Percentiles rank a stretch among this genome's conserved stretches.
Conservation (phyloP, 2,329 filamentous ascomycete genomes). For the Falciphora oryzae region DNA sequence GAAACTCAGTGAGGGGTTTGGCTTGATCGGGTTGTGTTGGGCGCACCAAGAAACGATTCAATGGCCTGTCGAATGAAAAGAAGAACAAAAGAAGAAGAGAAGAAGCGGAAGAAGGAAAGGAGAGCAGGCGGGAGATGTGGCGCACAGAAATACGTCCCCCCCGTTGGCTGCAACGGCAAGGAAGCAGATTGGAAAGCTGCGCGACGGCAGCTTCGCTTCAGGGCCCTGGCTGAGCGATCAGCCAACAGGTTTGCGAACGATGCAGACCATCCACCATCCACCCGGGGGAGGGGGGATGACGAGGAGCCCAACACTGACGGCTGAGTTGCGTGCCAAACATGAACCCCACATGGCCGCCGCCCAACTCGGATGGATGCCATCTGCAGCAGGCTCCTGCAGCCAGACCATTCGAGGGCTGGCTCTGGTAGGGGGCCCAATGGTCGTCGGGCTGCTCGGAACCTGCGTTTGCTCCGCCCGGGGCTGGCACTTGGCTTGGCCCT, state of each 20-base stretch:
- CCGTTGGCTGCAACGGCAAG: no score
- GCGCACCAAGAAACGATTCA: no score
- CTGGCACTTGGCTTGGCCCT: no score
- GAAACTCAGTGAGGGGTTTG: background rate
- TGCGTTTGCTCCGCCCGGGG: no score
- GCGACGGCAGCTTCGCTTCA: no score
- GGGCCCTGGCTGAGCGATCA: no score
- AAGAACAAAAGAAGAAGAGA: background rate
- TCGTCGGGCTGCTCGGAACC: no score
- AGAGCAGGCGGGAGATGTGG: background rate
- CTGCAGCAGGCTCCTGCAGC: background rate
- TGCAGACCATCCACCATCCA: no score
- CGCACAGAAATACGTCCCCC: background rate
- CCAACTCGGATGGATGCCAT: background rate
- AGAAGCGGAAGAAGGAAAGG: background rate
- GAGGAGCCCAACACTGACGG: background rate
- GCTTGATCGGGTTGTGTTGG: background rate
- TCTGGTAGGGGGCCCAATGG: no score
- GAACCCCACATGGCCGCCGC: background rate
- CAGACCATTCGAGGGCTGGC: background rate
- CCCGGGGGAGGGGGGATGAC: background rate
- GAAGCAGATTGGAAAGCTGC: background rate
- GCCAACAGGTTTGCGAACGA: no score
- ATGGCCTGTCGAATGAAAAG: background rate
- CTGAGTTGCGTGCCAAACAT: no score